Evolutionary conservation across 129 eudicot genomes (phyloP), one percentile per base, ranked within the genome.

Genomic region (Gnaphalium uliginosum): DNA sequence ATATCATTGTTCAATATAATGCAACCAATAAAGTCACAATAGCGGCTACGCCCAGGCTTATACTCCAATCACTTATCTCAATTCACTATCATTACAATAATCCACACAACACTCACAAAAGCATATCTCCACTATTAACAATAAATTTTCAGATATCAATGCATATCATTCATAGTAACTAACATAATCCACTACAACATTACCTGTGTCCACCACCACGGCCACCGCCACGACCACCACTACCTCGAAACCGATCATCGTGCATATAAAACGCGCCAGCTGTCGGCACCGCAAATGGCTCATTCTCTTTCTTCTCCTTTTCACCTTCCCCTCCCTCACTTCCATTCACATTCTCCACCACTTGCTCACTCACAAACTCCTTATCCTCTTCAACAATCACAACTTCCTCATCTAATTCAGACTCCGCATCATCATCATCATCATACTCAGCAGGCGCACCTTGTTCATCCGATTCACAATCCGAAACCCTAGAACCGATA

Each of bases 221-320:
- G 79, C 79, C 64, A 8, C 64, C 29, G 4, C 90, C 66, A 30
- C 90, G 89, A 48, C 89, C 86, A 15, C 73, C 82, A 75, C 76
- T 82, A 37, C 80, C 97, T 30, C 89, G 81, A 74, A 89, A 89
- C 23, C 97, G 80, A 73, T 92, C 97, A 79, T 92, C 97, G 33
- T 92, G 97, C 97, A 92, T 92, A 76, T 92, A 92, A 78, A 92
- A 92, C 4, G 92, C 92, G 50, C 97, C 97, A 4, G 92, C 95
- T 1, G 96, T 92, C 0, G 97, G 97, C 64, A 92, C 97, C 21
- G 89, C 75, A 74, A 76, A 92, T 1, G 97, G 96, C 83, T 89
- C 92, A 3, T 76, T 73, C 85, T 85, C 96, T 69, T 88, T 89
- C 83, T 85, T 88, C 71, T 87, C 95, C 74, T 66, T 88, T 51